Evolutionary conservation across 2,329 filamentous ascomycete species (phyloP), one percentile per base, ranked within the genome.

Genomic region (Phialocephala subalpina): DNA sequence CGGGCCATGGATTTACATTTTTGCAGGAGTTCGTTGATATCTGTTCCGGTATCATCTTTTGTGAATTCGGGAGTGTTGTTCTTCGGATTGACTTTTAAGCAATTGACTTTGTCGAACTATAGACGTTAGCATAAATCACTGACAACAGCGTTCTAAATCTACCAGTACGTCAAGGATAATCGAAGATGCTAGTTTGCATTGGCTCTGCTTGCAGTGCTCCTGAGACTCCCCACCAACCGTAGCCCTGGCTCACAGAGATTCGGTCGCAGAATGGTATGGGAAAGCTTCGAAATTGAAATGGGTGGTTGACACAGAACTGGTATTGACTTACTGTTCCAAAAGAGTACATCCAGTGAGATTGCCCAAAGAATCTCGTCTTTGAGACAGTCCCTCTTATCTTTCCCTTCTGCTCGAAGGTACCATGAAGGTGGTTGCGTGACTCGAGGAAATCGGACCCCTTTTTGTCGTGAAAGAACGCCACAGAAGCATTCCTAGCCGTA

Each of bases 321-420:
- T n/a, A n/a, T n/a, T 25, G 18, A 66, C 67, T 58, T 69, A 73
- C 72, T 58, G 67, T 63, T 47, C 65, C 68, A 29, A 71, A 71
- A 3, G 70, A 70, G 47, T 70, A 65, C 68, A 72, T 72, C 73
- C 73, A 75, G 56, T 75, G 73, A 52, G 67, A 73, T 25, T 69
- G 67, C 6, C 73, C 73, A 58, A 69, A 73, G 29, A 71, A 72
- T 27, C 71, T 58, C 1, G 72, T 72, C 53, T 75, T 75, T 8
- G 72, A 69, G 3, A 73, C 49, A 29, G 68, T 72, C 3, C 70
- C 70, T 40, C 42, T 40, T 1, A 66, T 25, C 16, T 59, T 42
- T 22, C 56, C 56, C 22, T 42, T 64, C 58, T 63, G 62, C 58
- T 60, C 65, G 6, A 60, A 60, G 33, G 53, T 16, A 6, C 62